Percentiles rank a stretch among this genome's conserved stretches.
Evolutionary conservation across 129 eudicot species (phyloP).

Genomic region (Solidago caesia): DNA sequence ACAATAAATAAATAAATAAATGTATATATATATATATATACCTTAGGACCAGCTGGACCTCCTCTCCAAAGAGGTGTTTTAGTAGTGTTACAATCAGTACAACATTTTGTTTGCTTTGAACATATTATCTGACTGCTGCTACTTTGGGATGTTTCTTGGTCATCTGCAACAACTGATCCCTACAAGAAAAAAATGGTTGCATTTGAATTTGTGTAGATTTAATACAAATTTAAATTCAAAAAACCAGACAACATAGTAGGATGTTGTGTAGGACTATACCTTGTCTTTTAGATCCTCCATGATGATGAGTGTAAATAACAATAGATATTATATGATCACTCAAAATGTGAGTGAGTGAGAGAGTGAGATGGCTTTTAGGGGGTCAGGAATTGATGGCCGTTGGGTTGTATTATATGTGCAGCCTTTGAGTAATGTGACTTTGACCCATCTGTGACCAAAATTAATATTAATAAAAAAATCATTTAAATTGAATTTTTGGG

Average conservation of each 20-base stretch:
- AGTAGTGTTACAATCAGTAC: conserved; percentile 58
- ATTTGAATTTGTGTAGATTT: background rate
- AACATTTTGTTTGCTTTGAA: conserved; percentile 38
- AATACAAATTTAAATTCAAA: background rate
- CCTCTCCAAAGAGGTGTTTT: conserved; percentile 70
- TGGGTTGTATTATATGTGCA: conserved; percentile 31
- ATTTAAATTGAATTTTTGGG: conserved; percentile 7
- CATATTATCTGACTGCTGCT: conserved; percentile 18
- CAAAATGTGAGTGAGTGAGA: background rate
- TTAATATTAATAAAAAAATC: background rate
- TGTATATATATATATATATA: background rate
- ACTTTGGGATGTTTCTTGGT: conserved; percentile 3
- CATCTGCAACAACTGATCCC: conserved; percentile 23
- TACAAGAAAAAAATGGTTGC: conserved; percentile 17
- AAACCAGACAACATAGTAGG: background rate
- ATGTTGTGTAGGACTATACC: conserved; percentile 15
- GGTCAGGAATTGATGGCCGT: conserved; percentile 25
- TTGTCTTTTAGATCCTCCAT: conserved; percentile 53
- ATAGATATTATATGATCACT: background rate
- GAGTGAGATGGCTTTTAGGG: background rate
- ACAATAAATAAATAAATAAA: background rate
- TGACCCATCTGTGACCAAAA: conserved; percentile 6
- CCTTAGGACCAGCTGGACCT: conserved; percentile 84
- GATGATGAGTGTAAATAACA: conserved; percentile 11
- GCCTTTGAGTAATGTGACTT: conserved; percentile 29